These are phyloP conservation scores for Pseudonitzschia multiseries DNA, from an alignment of 108 stramenopile species.

Conservation along the genomic window DNA sequence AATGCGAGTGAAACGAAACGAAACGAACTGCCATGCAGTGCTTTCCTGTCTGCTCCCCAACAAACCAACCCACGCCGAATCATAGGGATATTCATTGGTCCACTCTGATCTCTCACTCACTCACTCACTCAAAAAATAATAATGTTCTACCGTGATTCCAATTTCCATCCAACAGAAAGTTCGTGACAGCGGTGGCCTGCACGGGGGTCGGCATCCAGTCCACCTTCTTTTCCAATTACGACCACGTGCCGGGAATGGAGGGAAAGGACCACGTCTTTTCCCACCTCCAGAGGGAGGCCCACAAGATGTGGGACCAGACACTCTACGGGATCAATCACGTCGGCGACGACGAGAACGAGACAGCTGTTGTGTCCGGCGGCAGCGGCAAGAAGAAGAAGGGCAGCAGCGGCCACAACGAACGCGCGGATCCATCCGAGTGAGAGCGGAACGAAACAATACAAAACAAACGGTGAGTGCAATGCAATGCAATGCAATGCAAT, in stretches of 20 bases:
- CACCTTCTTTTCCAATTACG: conserved; percentile 34
- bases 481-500: too few species aligned
- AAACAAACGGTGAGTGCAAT: too few species aligned
- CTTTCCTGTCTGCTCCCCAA: background rate
- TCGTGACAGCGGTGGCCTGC: conserved; percentile 22
- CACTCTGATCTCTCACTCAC: too few species aligned
- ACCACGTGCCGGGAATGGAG: conserved; percentile 30
- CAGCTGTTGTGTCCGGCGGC: too few species aligned
- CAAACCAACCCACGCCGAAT: too few species aligned
- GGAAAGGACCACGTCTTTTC: conserved; percentile 37
- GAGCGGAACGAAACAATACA: too few species aligned
- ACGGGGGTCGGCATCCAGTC: conserved; percentile 22
- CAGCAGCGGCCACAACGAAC: too few species aligned
- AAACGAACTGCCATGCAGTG: background rate
- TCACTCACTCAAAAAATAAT: too few species aligned
- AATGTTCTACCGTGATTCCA: too few species aligned
- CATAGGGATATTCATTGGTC: too few species aligned
- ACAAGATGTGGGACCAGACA: conserved; percentile 15
- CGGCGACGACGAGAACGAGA: background rate
- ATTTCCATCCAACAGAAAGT: conserved; percentile 27
- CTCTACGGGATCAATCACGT: conserved; percentile 30
- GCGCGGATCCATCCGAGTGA: too few species aligned
- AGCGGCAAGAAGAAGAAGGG: background rate
- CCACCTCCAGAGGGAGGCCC: conserved; percentile 22
- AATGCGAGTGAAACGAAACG: background rate